These are phyloP conservation scores for Macadamia integrifolia DNA, from an alignment of 164 flowering plant genomes.

Conservation along the genomic window DNA sequence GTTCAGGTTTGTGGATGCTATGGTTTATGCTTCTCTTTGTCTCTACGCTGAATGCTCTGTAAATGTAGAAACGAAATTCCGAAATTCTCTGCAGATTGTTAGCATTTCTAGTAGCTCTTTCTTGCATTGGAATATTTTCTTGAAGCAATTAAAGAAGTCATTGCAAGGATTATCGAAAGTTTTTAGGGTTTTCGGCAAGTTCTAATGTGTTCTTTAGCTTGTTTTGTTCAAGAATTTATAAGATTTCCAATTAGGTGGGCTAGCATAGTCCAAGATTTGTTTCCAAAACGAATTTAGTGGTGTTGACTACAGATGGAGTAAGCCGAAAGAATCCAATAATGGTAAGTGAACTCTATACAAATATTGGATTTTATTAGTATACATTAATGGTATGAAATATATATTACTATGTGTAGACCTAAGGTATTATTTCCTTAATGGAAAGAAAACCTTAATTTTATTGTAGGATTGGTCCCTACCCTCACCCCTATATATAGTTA, in stretches of 20 bases:
- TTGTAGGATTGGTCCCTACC: too few species aligned
- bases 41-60: background rate
- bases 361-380: too few species aligned
- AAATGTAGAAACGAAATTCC: constrained; percentile 2
- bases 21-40: background rate
- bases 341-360: too few species aligned
- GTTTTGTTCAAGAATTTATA: background rate
- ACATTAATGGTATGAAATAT: too few species aligned
- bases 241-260: background rate
- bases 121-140: background rate
- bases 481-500: too few species aligned
- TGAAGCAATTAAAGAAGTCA: background rate
- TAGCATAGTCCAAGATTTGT: too few species aligned
- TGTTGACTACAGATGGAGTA: too few species aligned
- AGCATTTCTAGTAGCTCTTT: background rate
- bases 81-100: background rate
- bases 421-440: too few species aligned
- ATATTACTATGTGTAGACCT: too few species aligned
- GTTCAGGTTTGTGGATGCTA: background rate
- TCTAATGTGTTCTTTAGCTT: background rate
- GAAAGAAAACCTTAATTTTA: too few species aligned
- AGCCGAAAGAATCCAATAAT: too few species aligned
- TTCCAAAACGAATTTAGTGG: too few species aligned
- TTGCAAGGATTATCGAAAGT: background rate
- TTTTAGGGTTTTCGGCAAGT: constrained; percentile 4